Evolutionary conservation across 1,284 basidiomycete genomes (phyloP).

Genomic region (Leccinum pseudoinsigne): DNA sequence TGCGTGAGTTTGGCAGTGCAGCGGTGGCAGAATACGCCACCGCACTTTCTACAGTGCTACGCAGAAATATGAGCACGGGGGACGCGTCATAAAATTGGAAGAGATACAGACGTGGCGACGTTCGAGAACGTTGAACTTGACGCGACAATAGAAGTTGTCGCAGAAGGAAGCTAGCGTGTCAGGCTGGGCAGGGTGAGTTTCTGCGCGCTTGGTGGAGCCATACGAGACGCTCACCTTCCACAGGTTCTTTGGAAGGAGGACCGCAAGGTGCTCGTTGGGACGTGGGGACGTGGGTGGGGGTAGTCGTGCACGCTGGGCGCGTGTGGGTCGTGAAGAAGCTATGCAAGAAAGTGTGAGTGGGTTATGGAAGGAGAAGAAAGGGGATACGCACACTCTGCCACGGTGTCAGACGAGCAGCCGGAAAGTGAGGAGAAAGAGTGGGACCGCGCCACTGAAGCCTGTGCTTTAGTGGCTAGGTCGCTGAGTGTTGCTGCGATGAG

Average conservation of each 20-base stretch:
- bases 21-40: conserved; percentile 66
- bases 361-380: background rate
- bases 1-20: conserved; percentile 58
- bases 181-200: conserved; percentile 40
- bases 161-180: conserved; percentile 61
- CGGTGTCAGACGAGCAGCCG: conserved; percentile 16
- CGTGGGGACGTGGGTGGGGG: conserved; percentile 28
- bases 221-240: conserved; percentile 61
- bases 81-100: conserved; percentile 11
- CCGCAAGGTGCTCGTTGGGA: conserved; percentile 73
- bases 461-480: conserved; percentile 31
- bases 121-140: conserved; percentile 63
- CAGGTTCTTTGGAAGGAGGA: conserved; percentile 61
- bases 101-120: conserved; percentile 62
- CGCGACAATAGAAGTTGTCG: conserved; percentile 70
- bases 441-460: conserved; percentile 18
- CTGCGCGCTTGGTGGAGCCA: background rate
- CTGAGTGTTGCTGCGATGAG: conserved; percentile 26
- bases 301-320: conserved; percentile 17
- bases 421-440: conserved; percentile 3
- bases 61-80: conserved; percentile 17
- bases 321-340: conserved; percentile 27
- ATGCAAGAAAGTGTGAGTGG: background rate
- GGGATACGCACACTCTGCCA: conserved; percentile 18
- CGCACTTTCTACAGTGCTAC: conserved; percentile 79